Evolutionary conservation across 192 early-diverging fungal genomes (phyloP).

Genomic region (Diversispora eburnea): DNA sequence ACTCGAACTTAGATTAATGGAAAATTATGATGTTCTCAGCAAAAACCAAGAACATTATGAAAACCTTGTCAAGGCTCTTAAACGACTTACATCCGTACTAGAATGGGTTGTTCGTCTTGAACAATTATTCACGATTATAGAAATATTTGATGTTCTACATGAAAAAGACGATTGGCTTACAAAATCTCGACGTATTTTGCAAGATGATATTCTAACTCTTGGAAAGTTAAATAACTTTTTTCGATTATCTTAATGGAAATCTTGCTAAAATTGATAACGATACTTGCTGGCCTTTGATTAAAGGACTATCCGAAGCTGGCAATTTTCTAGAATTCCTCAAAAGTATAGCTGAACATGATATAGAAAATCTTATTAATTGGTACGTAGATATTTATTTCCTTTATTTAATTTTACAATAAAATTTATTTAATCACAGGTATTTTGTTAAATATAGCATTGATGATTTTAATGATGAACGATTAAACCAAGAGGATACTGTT

Average conservation of each 20-base stretch:
- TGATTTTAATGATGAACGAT: constrained; percentile 27
- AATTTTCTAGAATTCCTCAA: background rate
- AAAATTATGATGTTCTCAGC: background rate
- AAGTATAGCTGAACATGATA: constrained; percentile 9
- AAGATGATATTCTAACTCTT: background rate
- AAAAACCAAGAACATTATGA: background rate
- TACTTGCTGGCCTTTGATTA: constrained; percentile 2
- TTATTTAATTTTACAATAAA: no score
- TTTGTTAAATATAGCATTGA: constrained; percentile 1
- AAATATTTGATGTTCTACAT: background rate
- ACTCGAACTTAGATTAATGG: constrained; percentile 4
- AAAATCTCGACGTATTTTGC: background rate
- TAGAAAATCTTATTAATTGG: constrained; percentile 28
- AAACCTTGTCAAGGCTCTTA: background rate
- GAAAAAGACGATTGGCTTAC: background rate
- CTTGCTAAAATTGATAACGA: background rate
- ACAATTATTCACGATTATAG: background rate
- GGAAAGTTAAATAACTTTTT: background rate
- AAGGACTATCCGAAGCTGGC: background rate
- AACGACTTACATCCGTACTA: background rate
- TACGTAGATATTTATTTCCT: no score
- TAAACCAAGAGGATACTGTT: constrained; percentile 23
- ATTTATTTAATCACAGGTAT: no score
- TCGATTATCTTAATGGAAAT: background rate
- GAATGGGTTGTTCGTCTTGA: background rate